phyloP scores from a whole-genome alignment of 225 moss, liverwort and hornwort genomes.

The Marchantia paleacea region DNA sequence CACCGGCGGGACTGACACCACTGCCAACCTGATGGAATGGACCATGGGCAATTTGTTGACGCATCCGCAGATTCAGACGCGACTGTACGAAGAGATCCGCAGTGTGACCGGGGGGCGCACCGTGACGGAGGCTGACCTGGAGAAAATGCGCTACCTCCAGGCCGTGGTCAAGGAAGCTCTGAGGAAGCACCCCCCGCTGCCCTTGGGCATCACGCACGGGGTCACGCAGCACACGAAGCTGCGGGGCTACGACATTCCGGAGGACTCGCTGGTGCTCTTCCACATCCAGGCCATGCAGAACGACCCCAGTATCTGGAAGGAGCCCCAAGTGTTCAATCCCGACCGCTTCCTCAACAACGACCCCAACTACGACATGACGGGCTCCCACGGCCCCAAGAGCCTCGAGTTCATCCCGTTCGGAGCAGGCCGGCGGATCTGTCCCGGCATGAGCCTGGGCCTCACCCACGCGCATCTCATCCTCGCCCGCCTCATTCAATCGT shows the following conservation, averaged over 20 bases:
- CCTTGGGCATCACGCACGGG: conserved; percentile 40
- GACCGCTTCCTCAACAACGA: conserved; percentile 21
- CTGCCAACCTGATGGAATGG: conserved; percentile 40
- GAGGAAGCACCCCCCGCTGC: conserved; percentile 38
- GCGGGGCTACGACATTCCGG: conserved; percentile 35
- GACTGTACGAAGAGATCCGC: conserved; percentile 32
- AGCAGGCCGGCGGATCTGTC: conserved; percentile 38
- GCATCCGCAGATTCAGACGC: conserved; percentile 30
- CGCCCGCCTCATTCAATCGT: conserved; percentile 26
- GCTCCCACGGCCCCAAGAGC: conserved; percentile 30
- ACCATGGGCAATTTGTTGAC: conserved; percentile 33
- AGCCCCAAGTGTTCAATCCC: conserved; percentile 30
- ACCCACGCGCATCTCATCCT: conserved; percentile 38
- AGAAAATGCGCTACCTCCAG: conserved; percentile 34
- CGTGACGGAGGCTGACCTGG: conserved; percentile 26
- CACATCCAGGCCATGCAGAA: conserved; percentile 38
- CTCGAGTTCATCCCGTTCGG: conserved; percentile 34
- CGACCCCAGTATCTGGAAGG: conserved; percentile 33
- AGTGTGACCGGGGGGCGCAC: conserved; percentile 21
- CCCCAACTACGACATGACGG: conserved; percentile 32
- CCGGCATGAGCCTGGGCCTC: conserved; percentile 34
- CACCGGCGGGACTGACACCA: conserved; percentile 38
- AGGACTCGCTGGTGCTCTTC: conserved; percentile 34
- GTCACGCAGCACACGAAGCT: conserved; percentile 12
- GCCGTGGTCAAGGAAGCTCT: conserved; percentile 35